Base-by-base conservation (phyloP, 2,329 filamentous ascomycete species). In the Nemania serpens region DNA sequence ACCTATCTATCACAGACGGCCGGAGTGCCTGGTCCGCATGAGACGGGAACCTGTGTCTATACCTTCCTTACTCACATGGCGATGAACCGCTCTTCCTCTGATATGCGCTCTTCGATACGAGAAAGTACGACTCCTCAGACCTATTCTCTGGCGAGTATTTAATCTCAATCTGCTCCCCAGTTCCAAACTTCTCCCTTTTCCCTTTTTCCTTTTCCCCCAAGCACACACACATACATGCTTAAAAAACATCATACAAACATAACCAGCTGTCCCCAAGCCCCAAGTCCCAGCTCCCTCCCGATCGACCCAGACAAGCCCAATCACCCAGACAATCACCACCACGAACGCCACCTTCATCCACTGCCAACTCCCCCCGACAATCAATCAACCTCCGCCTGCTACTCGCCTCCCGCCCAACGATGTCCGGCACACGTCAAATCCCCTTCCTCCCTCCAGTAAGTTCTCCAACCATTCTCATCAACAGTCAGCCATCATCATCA, bases 261-360 rank as follows among this genome's bases (percentile, higher is more conserved):
- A 25, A 50, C 48, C 36, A 50, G 39, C 48, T 50, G 48, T 50
- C 48, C 48, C 48, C 34, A 39, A 39, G 12, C 34, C 48, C 34
- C 48, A 22, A 50, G 48, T 50, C 48, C 48, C 34, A 39, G 48
- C 48, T 50, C 48, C 48, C 36, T 50, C 48, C 36, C 48, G 34
- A 18, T 49, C 46, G 47, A 51, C 37, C 37, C 10, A 41, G 34
- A 12, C 42, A 45, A 51, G 48, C 36, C 17, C 36, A 39, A 37
- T 63, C 34, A 39, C 34, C 34, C 3, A 25, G 34, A 15, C 34
- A 51, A 45, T 17, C 17, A 25, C 34, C 18, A 51, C 34, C 48
- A 51, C 34, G 34, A 51, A 51, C 48, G 4, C 10, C 34, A 18
- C 48, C 36, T 51, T 22, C 6, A 25, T 51, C 48, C 34, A 51